Conservation (phyloP, 352 stramenopile genomes). For the Pythium aquatile region DNA sequence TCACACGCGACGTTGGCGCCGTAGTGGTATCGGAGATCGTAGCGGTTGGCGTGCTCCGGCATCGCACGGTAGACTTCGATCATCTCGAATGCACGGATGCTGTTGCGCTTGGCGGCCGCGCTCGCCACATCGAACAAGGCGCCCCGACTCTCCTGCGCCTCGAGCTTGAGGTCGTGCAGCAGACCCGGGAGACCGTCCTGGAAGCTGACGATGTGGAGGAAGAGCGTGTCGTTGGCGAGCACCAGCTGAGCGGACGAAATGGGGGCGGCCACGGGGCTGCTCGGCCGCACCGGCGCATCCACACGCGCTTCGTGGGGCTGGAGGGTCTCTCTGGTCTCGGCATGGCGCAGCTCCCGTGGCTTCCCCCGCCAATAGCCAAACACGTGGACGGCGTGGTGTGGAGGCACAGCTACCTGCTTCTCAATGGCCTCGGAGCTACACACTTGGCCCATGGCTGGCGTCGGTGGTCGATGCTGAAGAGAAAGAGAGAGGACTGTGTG, state of each 20-base stretch:
- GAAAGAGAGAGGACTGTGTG: not conserved
- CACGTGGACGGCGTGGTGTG: not conserved
- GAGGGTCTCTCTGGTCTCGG: not conserved
- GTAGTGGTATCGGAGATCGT: not conserved
- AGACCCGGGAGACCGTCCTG: slow-evolving; percentile 1
- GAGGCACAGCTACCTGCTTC: not conserved
- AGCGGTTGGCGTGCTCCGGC: not conserved
- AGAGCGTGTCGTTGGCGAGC: not conserved
- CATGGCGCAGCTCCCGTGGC: not conserved
- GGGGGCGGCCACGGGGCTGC: not conserved
- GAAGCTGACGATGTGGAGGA: not conserved
- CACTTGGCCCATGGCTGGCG: not conserved
- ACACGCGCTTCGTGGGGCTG: not conserved
- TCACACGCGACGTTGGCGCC: not conserved
- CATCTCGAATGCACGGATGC: not conserved
- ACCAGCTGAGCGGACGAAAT: not conserved
- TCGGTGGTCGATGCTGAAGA: not conserved
- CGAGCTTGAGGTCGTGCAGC: not conserved
- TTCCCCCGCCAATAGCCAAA: no score
- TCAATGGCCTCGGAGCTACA: not conserved
- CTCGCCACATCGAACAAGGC: not conserved
- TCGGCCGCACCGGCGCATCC: not conserved
- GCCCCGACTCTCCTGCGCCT: not conserved
- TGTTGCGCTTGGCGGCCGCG: not conserved
- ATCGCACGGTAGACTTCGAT: not conserved